phyloP scores from a whole-genome alignment of 139 green algal genomes.

The Penium margaritaceum region DNA sequence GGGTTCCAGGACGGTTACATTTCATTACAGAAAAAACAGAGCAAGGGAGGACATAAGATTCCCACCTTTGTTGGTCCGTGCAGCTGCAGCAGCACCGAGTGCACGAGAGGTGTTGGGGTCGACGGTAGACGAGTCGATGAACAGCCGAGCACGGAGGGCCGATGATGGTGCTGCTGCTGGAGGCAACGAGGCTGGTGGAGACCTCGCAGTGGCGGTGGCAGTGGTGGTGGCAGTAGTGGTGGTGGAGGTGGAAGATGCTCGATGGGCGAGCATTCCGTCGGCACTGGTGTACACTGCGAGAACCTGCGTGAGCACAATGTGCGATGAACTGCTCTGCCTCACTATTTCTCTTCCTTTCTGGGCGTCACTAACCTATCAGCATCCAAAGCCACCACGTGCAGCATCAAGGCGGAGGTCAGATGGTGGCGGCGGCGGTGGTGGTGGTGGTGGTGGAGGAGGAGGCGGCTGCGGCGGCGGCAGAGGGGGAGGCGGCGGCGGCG shows the following conservation, averaged over 20 bases:
- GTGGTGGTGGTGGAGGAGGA: not conserved
- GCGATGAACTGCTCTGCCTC: too few relatives aligned
- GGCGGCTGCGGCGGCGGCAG: too few relatives aligned
- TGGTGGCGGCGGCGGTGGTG: too few relatives aligned
- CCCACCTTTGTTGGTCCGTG: too few relatives aligned
- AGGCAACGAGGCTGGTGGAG: not conserved
- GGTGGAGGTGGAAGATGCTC: not conserved
- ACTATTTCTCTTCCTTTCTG: too few relatives aligned
- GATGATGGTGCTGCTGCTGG: not conserved
- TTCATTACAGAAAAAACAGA: too few relatives aligned
- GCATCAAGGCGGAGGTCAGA: too few relatives aligned
- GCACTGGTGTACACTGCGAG: not conserved
- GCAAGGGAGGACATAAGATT: not conserved
- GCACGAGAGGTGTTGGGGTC: constrained; percentile 47
- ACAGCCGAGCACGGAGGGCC: constrained; percentile 18
- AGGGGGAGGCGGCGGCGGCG: too few relatives aligned
- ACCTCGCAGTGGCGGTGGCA: not conserved
- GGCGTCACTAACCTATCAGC: too few relatives aligned
- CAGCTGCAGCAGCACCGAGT: constrained; percentile 39
- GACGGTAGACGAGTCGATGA: constrained; percentile 59
- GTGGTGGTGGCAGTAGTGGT: not conserved
- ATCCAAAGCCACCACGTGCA: too few relatives aligned
- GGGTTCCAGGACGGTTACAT: not conserved
- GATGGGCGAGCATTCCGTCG: not conserved
- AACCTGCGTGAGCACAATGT: too few relatives aligned